A percentile compares a stretch with the other conserved stretches of the same genome.
Evolutionary conservation across 768 basidiomycete species (phyloP).

Genomic region (Naganishia kalamii): DNA sequence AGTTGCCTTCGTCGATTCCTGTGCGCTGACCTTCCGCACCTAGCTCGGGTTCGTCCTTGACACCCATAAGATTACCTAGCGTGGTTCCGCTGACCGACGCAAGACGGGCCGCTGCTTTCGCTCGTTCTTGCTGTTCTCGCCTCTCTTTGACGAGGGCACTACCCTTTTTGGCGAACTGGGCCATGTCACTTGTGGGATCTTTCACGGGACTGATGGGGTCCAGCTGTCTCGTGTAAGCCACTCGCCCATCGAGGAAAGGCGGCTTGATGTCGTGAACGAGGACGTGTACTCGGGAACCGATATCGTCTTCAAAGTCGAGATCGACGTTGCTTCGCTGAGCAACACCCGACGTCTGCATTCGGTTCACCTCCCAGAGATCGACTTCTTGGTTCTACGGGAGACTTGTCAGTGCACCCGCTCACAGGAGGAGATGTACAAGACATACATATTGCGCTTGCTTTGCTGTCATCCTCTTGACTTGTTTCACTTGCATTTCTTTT

Average conservation of each 20-base stretch:
- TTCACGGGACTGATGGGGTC: constrained; percentile 96
- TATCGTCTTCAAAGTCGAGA: constrained; percentile 91
- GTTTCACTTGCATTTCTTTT: constrained; percentile 42
- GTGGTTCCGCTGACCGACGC: constrained; percentile 85
- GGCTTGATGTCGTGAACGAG: constrained; percentile 96
- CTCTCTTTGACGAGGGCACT: constrained; percentile 89
- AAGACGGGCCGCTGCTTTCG: constrained; percentile 87
- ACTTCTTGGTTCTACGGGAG: constrained; percentile 80
- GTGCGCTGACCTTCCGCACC: constrained; percentile 54
- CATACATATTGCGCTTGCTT: constrained; percentile 91
- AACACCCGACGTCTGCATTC: constrained; percentile 92
- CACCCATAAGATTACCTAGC: constrained; percentile 96
- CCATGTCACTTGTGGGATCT: constrained; percentile 89
- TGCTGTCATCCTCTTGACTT: constrained; percentile 74
- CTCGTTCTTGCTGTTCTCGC: constrained; percentile 89
- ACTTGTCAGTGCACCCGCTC: no score
- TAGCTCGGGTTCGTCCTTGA: constrained; percentile 87
- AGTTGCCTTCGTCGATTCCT: constrained; percentile 50
- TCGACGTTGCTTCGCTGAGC: constrained; percentile 80
- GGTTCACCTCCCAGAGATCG: constrained; percentile 96
- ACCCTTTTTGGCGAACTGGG: constrained; percentile 94
- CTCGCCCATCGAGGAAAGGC: constrained; percentile 93
- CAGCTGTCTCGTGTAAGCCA: constrained; percentile 90
- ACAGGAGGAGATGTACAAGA: constrained; percentile 27
- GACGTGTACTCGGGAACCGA: constrained; percentile 83